Conservation (phyloP, 208 protist species). For the Leishmania arabica region DNA sequence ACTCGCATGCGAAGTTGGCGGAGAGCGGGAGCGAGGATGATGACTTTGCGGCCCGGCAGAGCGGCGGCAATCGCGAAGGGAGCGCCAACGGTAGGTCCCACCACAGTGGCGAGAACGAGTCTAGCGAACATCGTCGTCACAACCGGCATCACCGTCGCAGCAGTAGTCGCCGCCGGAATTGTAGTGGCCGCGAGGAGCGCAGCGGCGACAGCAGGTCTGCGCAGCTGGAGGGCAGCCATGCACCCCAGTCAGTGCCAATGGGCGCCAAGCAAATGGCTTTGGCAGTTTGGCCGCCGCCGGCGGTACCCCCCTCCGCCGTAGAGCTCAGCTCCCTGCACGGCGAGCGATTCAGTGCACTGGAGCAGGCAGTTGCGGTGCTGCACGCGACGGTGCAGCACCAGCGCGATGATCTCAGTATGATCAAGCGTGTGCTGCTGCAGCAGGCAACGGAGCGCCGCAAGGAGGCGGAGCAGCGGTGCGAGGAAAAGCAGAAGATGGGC, state of each 20-base stretch:
- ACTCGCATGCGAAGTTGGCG: constrained; percentile 9
- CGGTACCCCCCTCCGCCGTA: background rate
- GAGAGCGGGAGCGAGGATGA: constrained; percentile 16
- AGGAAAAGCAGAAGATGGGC: constrained; percentile 24
- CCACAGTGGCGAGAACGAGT: background rate
- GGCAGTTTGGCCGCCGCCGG: background rate
- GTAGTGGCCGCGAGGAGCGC: background rate
- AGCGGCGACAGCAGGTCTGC: background rate
- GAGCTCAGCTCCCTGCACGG: constrained; percentile 25
- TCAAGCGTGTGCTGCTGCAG: constrained; percentile 85
- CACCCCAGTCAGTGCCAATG: background rate
- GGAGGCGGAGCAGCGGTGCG: constrained; percentile 48
- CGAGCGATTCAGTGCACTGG: constrained; percentile 60
- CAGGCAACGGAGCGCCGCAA: constrained; percentile 64
- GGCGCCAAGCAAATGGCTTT: background rate
- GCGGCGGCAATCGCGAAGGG: constrained; percentile 8
- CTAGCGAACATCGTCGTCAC: background rate
- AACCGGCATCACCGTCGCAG: background rate
- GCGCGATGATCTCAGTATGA: constrained; percentile 84
- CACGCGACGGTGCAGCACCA: constrained; percentile 81
- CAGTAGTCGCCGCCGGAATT: background rate
- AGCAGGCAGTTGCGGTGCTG: constrained; percentile 75
- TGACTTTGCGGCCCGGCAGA: constrained; percentile 21
- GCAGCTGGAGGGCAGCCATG: background rate
- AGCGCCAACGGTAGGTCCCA: background rate